Conservation (phyloP, 257 asterid genomes). For the Scutellaria minor region DNA sequence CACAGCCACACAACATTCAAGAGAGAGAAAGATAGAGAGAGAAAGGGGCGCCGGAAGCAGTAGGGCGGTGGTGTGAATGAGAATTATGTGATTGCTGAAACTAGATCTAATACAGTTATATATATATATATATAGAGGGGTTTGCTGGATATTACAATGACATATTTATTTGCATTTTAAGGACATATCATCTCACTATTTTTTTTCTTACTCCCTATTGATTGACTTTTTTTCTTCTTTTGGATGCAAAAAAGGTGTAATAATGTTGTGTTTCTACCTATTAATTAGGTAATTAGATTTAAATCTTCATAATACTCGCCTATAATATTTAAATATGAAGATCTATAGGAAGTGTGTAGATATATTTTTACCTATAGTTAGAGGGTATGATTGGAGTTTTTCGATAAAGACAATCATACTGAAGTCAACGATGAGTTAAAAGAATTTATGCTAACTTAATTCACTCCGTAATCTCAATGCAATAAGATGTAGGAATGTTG, state of each 20-base stretch:
- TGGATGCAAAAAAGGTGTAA: background rate
- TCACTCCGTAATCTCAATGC: background rate
- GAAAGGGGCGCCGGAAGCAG: background rate
- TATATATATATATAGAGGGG: constrained; percentile 32
- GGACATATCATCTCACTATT: background rate
- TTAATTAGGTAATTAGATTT: background rate
- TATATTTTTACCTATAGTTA: no score
- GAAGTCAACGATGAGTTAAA: background rate
- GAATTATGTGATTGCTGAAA: constrained; percentile 29
- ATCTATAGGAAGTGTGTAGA: no score
- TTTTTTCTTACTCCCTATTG: background rate
- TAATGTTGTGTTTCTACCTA: constrained; percentile 11
- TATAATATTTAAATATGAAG: no score
- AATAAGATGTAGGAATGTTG: background rate
- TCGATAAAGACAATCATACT: no score
- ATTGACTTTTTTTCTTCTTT: constrained; percentile 20
- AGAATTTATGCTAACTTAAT: no score
- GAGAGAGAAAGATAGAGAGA: constrained; percentile 17
- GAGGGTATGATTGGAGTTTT: no score
- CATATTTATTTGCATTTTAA: background rate
- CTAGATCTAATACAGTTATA: constrained; percentile 38
- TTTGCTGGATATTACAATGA: constrained; percentile 22
- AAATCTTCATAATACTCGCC: background rate
- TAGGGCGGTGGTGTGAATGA: constrained; percentile 28
- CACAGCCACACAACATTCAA: background rate